Base-by-base conservation (phyloP, 228 moss, liverwort and hornwort genomes). In the Sphagnum magellanicum region DNA sequence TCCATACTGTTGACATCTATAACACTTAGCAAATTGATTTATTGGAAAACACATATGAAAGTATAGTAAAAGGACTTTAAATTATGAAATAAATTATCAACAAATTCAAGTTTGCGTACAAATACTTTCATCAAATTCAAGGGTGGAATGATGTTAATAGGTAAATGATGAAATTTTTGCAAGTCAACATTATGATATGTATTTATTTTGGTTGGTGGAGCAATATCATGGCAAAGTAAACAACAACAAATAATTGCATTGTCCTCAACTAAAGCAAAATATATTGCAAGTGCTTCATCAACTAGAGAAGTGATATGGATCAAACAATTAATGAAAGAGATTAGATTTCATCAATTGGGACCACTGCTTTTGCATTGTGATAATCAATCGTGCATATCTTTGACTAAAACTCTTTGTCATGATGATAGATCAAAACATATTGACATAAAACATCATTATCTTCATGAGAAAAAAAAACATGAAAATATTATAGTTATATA, bases 131-230 rank as follows among this genome's bases (percentile, higher is more conserved):
- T 50, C 64, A 74, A 74, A 46, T 69, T 59, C 2, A 63, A 67
- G 49, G 50, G 4, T 69, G 32, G 58, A 63, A 4, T 64, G n/a
- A 69, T n/a, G 8, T 15, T 10, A 5, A 69, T 74, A 47, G 69
- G 59, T 47, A 12, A 64, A 51, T 57, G 32, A 74, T 64, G 46
- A 47, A 59, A 74, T 59, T 69, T 58, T 6, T 4, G 15, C 5
- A 74, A 74, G 53, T 74, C 67, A n/a, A 74, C 10, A 48, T 74
- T 14, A 4, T 5, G 61, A 6, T 55, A 14, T 71, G n/a, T 68
- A n/a, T 72, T 62, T n/a, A 9, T 16, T 16, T 16, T 62, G 0
- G 61, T 16, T 8, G 16, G 61, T 62, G 61, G 32, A 32, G 1
- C 14, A 14, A 62, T 62, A 14, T 62, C 61, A 14, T 62, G 1